Evolutionary conservation across 176 grass and related monocot species (phyloP).

Genomic region (Microstegium vimineum): DNA sequence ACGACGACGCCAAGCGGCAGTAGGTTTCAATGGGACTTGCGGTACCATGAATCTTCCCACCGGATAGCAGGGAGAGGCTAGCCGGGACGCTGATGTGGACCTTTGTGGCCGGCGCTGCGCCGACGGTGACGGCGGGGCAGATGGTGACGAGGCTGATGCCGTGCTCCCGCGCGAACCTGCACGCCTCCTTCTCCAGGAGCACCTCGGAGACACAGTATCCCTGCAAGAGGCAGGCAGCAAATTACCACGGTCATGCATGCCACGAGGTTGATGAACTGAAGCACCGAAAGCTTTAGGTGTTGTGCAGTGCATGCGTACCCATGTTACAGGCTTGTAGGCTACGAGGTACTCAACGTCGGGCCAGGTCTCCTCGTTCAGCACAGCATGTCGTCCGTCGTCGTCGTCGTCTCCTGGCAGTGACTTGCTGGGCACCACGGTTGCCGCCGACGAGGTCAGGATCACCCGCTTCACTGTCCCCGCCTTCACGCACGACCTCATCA

Average conservation of each 20-base stretch:
- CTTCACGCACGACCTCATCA: slow-evolving; percentile 47
- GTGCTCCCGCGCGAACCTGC: slow-evolving; percentile 47
- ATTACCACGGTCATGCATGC: neutral
- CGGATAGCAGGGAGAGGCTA: slow-evolving; percentile 45
- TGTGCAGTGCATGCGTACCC: no score
- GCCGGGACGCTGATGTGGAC: slow-evolving; percentile 6
- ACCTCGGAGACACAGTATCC: slow-evolving; percentile 56
- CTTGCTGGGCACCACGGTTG: slow-evolving; percentile 18
- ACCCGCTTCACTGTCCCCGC: slow-evolving; percentile 47
- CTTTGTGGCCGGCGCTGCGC: slow-evolving; percentile 11
- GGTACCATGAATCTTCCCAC: slow-evolving; percentile 12
- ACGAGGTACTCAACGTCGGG: slow-evolving; percentile 41
- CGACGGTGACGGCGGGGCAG: slow-evolving; percentile 31
- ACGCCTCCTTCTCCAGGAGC: slow-evolving; percentile 56
- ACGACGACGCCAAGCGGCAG: no score
- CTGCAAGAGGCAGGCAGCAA: slow-evolving; percentile 12
- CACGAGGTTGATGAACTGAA: neutral
- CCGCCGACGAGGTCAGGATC: slow-evolving; percentile 46
- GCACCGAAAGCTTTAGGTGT: no score
- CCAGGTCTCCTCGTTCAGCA: slow-evolving; percentile 44
- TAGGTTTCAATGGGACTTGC: no score
- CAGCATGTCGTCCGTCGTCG: neutral
- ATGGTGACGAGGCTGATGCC: slow-evolving; percentile 53
- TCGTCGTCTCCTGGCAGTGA: neutral
- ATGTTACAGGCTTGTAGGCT: slow-evolving; percentile 3